Conservation (phyloP, 2,329 filamentous ascomycete species). For the Scytalidium sp. region DNA sequence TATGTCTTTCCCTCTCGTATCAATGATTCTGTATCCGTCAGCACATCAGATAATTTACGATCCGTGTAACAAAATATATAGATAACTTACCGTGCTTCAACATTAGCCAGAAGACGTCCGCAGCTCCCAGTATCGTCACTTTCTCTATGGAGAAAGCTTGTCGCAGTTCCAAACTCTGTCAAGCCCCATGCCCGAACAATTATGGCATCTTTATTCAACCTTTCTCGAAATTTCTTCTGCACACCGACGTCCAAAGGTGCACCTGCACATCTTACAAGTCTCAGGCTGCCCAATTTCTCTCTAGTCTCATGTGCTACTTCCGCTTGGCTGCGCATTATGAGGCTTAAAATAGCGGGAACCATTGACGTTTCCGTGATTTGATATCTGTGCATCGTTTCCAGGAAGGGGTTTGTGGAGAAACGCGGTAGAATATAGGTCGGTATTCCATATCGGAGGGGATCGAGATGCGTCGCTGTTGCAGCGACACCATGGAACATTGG, state of each 20-base stretch:
- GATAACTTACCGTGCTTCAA: constrained; percentile 14
- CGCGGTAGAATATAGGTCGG: constrained; percentile 74
- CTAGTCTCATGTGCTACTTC: constrained; percentile 52
- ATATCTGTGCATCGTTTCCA: constrained; percentile 63
- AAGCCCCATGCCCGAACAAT: constrained; percentile 49
- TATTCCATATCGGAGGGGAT: constrained; percentile 60
- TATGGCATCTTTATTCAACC: constrained; percentile 36
- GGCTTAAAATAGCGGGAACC: constrained; percentile 70
- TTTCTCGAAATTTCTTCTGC: constrained; percentile 33
- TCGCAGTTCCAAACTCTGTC: constrained; percentile 44
- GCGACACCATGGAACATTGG: constrained; percentile 62
- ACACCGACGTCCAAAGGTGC: constrained; percentile 38
- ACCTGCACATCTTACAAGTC: constrained; percentile 43
- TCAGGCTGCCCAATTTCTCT: constrained; percentile 28
- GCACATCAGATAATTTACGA: not conserved
- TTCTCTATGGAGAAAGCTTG: constrained; percentile 1
- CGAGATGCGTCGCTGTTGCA: constrained; percentile 74
- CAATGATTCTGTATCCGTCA: constrained; percentile 1
- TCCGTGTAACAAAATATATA: not conserved
- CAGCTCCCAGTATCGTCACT: constrained; percentile 39
- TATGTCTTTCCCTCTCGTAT: not conserved
- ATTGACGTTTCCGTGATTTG: constrained; percentile 63
- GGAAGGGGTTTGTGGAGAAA: constrained; percentile 70
- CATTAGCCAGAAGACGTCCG: constrained; percentile 37
- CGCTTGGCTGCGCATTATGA: constrained; percentile 29